phyloP scores from a whole-genome alignment of 257 asterid species.

The Capsicum rhomboideum region DNA sequence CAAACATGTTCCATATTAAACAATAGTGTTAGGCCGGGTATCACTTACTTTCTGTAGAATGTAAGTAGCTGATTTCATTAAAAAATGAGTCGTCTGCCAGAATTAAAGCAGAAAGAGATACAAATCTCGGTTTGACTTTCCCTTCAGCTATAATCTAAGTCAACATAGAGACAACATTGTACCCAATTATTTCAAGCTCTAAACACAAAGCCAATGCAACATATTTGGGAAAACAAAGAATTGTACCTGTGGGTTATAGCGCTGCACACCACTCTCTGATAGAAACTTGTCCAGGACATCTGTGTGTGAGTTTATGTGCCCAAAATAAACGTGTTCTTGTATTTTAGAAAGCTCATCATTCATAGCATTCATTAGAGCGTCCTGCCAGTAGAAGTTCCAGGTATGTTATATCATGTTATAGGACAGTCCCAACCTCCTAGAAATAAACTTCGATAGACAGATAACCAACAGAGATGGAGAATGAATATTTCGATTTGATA shows the following conservation, averaged over 20 bases:
- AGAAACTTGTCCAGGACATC: slow-evolving; percentile 83
- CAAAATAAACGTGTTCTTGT: slow-evolving; percentile 97
- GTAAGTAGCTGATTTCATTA: slow-evolving; percentile 62
- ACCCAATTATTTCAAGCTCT: neutral
- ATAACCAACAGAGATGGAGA: neutral
- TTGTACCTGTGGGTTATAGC: slow-evolving; percentile 86
- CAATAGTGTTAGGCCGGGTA: slow-evolving; percentile 14
- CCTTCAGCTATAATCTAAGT: slow-evolving; percentile 85
- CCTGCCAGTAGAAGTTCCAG: slow-evolving; percentile 46
- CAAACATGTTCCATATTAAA: slow-evolving; percentile 6
- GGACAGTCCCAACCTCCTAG: neutral
- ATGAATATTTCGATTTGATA: neutral
- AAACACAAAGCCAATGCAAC: neutral
- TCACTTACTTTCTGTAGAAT: slow-evolving; percentile 75
- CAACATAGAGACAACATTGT: slow-evolving; percentile 9
- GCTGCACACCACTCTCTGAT: slow-evolving; percentile 85
- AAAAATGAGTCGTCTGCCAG: slow-evolving; percentile 54
- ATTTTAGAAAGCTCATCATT: slow-evolving; percentile 92
- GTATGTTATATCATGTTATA: neutral
- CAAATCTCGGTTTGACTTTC: slow-evolving; percentile 70
- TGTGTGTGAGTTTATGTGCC: slow-evolving; percentile 78
- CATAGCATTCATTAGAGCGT: slow-evolving; percentile 85
- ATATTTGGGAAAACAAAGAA: neutral
- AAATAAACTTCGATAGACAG: neutral
- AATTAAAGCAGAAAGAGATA: slow-evolving; percentile 59